Evolutionary conservation across 2,329 filamentous ascomycete species (phyloP).

Genomic region (Grosmannia clavigera): DNA sequence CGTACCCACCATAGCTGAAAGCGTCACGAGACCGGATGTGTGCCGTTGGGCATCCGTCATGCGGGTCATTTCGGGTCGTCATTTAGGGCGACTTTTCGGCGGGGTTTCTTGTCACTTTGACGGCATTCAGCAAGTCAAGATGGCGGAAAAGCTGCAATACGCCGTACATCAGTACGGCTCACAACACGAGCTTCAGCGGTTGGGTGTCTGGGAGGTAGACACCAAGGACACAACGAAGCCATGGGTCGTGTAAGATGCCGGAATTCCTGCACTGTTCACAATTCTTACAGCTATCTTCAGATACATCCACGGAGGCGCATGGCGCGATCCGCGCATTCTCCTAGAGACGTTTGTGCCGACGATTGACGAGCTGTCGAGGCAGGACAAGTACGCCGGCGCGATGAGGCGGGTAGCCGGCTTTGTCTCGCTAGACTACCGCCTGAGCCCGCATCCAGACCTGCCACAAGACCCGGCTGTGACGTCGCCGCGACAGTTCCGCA

Average conservation of each 20-base stretch:
- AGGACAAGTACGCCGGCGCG: neutral
- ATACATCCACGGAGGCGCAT: conserved; percentile 1
- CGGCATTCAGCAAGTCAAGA: neutral
- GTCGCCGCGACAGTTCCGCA: neutral
- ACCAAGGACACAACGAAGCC: neutral
- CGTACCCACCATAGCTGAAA: neutral
- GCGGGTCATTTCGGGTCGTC: neutral
- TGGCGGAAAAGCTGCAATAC: neutral
- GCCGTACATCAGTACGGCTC: neutral
- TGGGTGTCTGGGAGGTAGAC: conserved; percentile 3
- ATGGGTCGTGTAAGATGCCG: neutral
- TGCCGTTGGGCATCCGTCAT: no score
- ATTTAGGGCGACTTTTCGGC: neutral
- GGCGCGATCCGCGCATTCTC: neutral
- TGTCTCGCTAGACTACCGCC: neutral
- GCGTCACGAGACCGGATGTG: neutral
- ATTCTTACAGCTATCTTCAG: neutral
- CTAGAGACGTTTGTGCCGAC: neutral
- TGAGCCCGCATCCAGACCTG: neutral
- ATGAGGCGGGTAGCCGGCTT: neutral
- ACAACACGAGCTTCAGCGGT: neutral
- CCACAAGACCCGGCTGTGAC: neutral
- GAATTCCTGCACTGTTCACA: neutral
- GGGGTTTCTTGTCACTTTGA: no score
- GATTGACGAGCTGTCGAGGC: neutral